These are phyloP conservation scores for Ceratocystis smalleyi DNA, from an alignment of 2,329 filamentous ascomycete species.

Conservation along the genomic window DNA sequence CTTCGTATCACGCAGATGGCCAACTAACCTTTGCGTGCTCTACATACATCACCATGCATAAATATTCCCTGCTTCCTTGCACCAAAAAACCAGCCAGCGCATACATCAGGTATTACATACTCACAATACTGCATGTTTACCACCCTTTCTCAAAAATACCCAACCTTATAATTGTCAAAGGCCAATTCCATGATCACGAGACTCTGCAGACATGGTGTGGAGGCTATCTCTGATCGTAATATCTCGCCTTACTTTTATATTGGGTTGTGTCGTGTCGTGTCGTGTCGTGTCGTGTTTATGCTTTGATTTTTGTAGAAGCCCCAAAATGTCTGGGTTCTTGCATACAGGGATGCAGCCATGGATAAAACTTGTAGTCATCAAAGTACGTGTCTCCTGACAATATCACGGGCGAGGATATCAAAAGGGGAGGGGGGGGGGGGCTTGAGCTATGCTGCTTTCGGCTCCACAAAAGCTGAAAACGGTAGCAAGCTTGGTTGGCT, in stretches of 20 bases:
- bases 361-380: not conserved
- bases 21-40: not conserved
- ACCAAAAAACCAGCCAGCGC: constrained; percentile 2
- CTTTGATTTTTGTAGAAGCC: not conserved
- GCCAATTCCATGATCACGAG: too few relatives aligned
- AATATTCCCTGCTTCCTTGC: not conserved
- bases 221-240: not conserved
- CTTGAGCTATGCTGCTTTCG: not conserved
- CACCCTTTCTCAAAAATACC: too few relatives aligned
- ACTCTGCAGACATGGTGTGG: too few relatives aligned
- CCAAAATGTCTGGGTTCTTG: not conserved
- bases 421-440: not conserved
- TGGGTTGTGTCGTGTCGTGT: not conserved
- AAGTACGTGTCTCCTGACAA: not conserved
- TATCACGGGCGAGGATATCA: not conserved
- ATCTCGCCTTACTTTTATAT: not conserved
- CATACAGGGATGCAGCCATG: not conserved
- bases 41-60: constrained; percentile 12
- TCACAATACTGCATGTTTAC: not conserved
- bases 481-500: not conserved
- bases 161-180: too few relatives aligned
- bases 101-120: not conserved
- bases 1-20: not conserved
- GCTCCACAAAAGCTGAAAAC: not conserved
- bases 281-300: not conserved